Evolutionary conservation across 148 eudicot genomes (phyloP).

Genomic region (Fagopyrum homotropicum): DNA sequence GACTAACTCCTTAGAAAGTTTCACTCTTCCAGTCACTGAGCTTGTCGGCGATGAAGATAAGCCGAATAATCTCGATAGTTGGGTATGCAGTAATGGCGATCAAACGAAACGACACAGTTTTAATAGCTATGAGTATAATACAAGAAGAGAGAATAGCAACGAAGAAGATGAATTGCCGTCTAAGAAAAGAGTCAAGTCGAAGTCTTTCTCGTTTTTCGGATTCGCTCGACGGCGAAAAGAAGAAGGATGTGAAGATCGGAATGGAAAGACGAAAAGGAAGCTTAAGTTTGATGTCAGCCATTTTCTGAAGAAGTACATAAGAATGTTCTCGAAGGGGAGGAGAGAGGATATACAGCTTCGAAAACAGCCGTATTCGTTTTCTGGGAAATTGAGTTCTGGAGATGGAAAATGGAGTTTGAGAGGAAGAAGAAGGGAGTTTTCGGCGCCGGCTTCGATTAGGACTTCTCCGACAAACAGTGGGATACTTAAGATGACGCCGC

Average conservation of each 20-base stretch:
- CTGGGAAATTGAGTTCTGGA: slow-evolving; percentile 39
- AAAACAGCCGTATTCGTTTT: slow-evolving; percentile 29
- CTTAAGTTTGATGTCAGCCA: slow-evolving; percentile 45
- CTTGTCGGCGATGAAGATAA: slow-evolving; percentile 1
- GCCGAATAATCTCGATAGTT: background rate
- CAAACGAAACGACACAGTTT: slow-evolving; percentile 1
- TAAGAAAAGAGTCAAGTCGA: slow-evolving; percentile 27
- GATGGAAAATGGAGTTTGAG: slow-evolving; percentile 12
- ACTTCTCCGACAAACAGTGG: slow-evolving; percentile 54
- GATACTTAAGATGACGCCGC: background rate
- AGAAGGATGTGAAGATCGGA: slow-evolving; percentile 12
- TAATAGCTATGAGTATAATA: slow-evolving; percentile 8
- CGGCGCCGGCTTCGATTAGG: slow-evolving; percentile 80
- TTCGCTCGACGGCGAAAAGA: slow-evolving; percentile 38
- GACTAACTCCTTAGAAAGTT: slow-evolving; percentile 47
- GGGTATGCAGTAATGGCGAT: background rate
- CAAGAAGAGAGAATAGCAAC: background rate
- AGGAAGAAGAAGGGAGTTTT: slow-evolving; percentile 42
- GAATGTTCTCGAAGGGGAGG: slow-evolving; percentile 20
- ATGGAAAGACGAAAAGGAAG: slow-evolving; percentile 24
- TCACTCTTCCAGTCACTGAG: slow-evolving; percentile 44
- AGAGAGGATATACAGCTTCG: slow-evolving; percentile 7
- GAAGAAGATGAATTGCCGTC: background rate
- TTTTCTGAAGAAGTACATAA: slow-evolving; percentile 46
- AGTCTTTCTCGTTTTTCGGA: slow-evolving; percentile 58